Base-by-base conservation (phyloP, 2,329 filamentous ascomycete genomes). In the Xylaria digitata region DNA sequence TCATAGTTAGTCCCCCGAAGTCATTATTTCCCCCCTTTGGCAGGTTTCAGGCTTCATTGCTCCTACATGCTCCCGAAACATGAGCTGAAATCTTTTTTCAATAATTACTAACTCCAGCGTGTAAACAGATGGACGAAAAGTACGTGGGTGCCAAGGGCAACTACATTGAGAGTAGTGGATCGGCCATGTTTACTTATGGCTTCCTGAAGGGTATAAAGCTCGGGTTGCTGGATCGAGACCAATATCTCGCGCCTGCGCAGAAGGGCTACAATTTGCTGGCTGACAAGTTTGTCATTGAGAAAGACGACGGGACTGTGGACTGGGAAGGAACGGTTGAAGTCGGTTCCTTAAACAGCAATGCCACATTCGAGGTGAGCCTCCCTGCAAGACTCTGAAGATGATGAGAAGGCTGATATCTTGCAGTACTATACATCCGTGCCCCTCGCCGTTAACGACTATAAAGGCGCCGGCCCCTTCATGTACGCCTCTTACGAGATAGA, bases 131-230 rank as follows among this genome's bases (percentile, higher is more conserved):
- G 82, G 82, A 82, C 70, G 79, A 82, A 63, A 75, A 80, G 30
- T 83, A 84, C 61, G 80, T 82, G 0, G 82, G 80, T 1, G 71
- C 75, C 45, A 69, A 81, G 52, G 86, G 85, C 2, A 89, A 90
- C 75, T 90, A 86, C 74, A 84, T 89, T 54, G 86, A 90, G 77
- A 85, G 84, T 40, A 87, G 85, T 37, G 87, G 82, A 7, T 84
- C 84, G 1, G 86, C 85, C 3, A 86, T 89, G 83, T 89, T 88
- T 70, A 79, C 82, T 0, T 87, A 85, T 61, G 82, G 84, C 0
- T 75, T 87, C 66, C 74, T 87, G 13, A 83, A 81, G 69, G 86
- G 83, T 0, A 76, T 78, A 8, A 73, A 79, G 34, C 50, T 81
- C 6, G 82, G 82, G 0, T 75, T 80, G 42, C 68, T 81, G 15